Base-by-base conservation (phyloP, 2,329 filamentous ascomycete genomes). In the Epicoccum sorghinum region DNA sequence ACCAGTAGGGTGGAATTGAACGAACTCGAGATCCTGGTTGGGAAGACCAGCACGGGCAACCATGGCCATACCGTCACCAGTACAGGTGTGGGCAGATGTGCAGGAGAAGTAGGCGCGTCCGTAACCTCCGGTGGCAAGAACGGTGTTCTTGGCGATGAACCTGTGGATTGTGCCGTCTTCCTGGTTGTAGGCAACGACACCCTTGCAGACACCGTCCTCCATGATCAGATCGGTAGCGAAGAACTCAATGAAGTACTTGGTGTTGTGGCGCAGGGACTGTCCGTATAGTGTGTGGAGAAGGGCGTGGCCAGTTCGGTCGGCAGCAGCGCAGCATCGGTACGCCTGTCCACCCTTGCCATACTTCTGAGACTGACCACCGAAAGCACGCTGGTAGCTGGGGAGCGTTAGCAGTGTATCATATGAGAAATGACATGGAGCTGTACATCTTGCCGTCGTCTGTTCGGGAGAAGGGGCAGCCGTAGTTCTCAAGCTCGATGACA, bases 231-330 rank as follows among this genome's bases (percentile, higher is more conserved):
- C 95, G 65, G 96, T 85, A 69, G 93, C 95, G 77, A 98, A 99
- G 84, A 93, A 98, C 80, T 98, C 95, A 77, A 99, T 97, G 81
- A 99, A 98, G 85, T 97, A 99, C 83, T 97, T 97, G 74, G 93
- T 97, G 84, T 97, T 96, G 85, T 98, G 92, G 74, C 91, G 85
- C 58, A 98, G 86, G 48, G 93, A 97, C 82, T 97, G 93, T 70
- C 95, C 95, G 80, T 98, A 99, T 64, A 99, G 90, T 24, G 95
- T 99, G 85, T 99, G 95, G 47, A 99, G 87, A 66, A 99, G 89
- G 71, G 95, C 95, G 80, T 99, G 95, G 62, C 95, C 95, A 60
- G 95, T 98, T 84, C 93, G 86, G 77, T 99, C 95, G 67, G 93
- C 95, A 57, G 93, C 95, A 77, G 93, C 93, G 77, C 91, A 96